These are phyloP conservation scores for Trichodelitschia bisporula DNA, from an alignment of 495 filamentous ascomycete species.

Conservation along the genomic window DNA sequence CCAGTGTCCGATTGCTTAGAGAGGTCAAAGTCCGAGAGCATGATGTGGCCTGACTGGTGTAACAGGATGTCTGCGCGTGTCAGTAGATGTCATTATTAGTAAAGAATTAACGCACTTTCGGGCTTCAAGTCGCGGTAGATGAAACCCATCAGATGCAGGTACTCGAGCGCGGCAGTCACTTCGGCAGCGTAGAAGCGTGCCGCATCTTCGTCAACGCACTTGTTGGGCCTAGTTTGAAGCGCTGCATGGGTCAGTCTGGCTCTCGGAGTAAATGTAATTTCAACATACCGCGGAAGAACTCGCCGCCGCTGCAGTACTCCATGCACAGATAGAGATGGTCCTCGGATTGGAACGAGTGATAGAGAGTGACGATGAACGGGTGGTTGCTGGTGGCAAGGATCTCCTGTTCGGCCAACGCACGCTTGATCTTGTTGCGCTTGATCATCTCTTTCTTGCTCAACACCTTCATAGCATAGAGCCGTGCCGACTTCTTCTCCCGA, in stretches of 20 bases:
- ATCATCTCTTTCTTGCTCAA: slow-evolving; percentile 99
- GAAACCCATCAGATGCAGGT: slow-evolving; percentile 96
- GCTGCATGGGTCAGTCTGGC: slow-evolving; percentile 20
- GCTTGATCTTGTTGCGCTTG: slow-evolving; percentile 99
- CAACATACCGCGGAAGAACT: slow-evolving; percentile 72
- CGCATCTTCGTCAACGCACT: slow-evolving; percentile 90
- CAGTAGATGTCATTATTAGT: too few species aligned
- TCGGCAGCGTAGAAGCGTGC: slow-evolving; percentile 94
- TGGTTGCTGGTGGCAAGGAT: slow-evolving; percentile 97
- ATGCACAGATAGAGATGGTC: slow-evolving; percentile 97
- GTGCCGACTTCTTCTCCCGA: slow-evolving; percentile 82
- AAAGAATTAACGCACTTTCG: slow-evolving; percentile 59
- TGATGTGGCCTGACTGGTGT: slow-evolving; percentile 95
- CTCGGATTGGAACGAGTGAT: slow-evolving; percentile 97
- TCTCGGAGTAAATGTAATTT: not conserved
- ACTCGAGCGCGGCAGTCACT: slow-evolving; percentile 92
- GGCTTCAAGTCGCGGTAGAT: slow-evolving; percentile 97
- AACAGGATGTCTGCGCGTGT: slow-evolving; percentile 60
- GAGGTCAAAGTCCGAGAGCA: slow-evolving; percentile 97
- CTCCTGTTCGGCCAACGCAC: slow-evolving; percentile 90
- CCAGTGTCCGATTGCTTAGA: slow-evolving; percentile 95
- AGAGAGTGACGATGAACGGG: slow-evolving; percentile 93
- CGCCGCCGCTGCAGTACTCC: slow-evolving; percentile 97
- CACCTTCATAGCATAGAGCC: slow-evolving; percentile 97
- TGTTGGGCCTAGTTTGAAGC: slow-evolving; percentile 85